Evolutionary conservation across 495 filamentous ascomycete species (phyloP).

Genomic region (Penicillium crystallinum): DNA sequence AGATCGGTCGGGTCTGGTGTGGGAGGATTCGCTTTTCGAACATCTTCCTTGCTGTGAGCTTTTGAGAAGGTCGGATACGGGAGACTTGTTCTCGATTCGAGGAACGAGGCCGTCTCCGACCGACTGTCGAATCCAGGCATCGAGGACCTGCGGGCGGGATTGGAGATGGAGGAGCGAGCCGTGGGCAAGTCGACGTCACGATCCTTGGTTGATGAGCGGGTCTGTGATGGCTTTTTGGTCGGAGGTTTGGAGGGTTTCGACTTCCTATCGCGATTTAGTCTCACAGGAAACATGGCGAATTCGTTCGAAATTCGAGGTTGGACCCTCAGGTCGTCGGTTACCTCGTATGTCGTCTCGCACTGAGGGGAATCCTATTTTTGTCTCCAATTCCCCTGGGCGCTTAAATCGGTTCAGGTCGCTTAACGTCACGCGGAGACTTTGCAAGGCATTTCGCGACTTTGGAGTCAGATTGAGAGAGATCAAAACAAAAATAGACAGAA

Average conservation of each 20-base stretch:
- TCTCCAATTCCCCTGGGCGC: slow-evolving; percentile 29
- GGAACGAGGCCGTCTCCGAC: slow-evolving; percentile 39
- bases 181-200: slow-evolving; percentile 28
- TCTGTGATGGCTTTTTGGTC: slow-evolving; percentile 24
- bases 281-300: slow-evolving; percentile 42
- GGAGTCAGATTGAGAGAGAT: not conserved
- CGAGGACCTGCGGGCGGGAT: slow-evolving; percentile 41
- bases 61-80: slow-evolving; percentile 88
- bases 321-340: slow-evolving; percentile 13
- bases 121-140: slow-evolving; percentile 44
- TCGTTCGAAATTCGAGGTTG: slow-evolving; percentile 26
- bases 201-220: slow-evolving; percentile 46
- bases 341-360: slow-evolving; percentile 3
- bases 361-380: slow-evolving; percentile 21
- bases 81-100: slow-evolving; percentile 54
- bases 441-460: slow-evolving; percentile 15
- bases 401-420: slow-evolving; percentile 23
- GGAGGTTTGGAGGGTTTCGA: slow-evolving; percentile 20
- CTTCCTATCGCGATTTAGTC: slow-evolving; percentile 36
- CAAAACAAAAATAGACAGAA: not conserved
- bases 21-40: slow-evolving; percentile 63
- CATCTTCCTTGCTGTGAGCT: slow-evolving; percentile 77
- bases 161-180: slow-evolving; percentile 30
- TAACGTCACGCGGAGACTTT: slow-evolving; percentile 11
- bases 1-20: slow-evolving; percentile 80